Evolutionary conservation across 306 rosid species (phyloP), one percentile per base, ranked within the genome.

Genomic region (Quercus suber): DNA sequence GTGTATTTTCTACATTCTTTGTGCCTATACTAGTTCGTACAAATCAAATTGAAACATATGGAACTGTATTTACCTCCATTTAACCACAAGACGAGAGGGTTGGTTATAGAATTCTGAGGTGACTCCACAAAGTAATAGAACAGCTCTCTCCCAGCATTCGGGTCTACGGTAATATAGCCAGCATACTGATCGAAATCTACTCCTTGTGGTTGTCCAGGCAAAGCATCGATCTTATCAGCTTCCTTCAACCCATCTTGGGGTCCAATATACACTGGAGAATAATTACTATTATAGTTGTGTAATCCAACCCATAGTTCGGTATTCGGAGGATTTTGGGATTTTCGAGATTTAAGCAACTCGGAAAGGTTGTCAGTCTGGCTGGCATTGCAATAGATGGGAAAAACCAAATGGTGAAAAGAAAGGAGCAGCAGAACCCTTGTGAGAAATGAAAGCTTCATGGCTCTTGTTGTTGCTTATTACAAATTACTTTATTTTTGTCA

Each of bases 111-210:
- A 49, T 69, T 12, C 11, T 78, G 43, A 2, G 92, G 78, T 5
- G 95, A 85, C 85, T 89, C 90, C 14, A 79, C 95, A 69, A 91
- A 84, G 63, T 89, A 91, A 70, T 86, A 89, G 85, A 89, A 91
- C 76, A 87, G 84, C 23, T 79, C 85, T 71, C 84, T 86, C 43
- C 88, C 90, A 65, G 90, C 83, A 0, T 25, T 14, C 3, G 57
- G 82, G 75, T 86, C 78, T 67, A 86, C 88, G 0, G 86, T 87
- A n/a, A 91, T 88, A 77, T 87, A 89, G 11, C 91, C 96, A 23
- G 87, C 74, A 27, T 89, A 91, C 3, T 86, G 93, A 45, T 84
- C 80, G 83, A 91, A 91, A 56, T 84, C 79, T 4, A 86, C 91
- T 27, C 86, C 85, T 52, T 73, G 17, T 2, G 92, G 88, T 28